Conservation (phyloP, 2,329 filamentous ascomycete species). For the Arthrobotrys megalospora region DNA sequence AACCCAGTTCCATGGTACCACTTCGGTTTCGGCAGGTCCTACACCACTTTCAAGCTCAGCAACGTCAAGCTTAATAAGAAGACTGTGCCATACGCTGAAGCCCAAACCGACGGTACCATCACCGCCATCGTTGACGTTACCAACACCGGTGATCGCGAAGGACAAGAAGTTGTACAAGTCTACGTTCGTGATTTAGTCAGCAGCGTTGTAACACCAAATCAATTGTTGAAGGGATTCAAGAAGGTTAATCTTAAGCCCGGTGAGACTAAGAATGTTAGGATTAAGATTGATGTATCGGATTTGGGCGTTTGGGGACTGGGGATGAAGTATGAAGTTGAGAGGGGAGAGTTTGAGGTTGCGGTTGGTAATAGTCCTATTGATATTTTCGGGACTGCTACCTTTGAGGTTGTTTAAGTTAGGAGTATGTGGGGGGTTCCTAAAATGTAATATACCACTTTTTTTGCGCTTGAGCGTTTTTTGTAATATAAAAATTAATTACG, state of each 20-base stretch:
- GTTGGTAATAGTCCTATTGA: slow-evolving; percentile 71
- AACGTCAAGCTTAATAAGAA: slow-evolving; percentile 71
- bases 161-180: slow-evolving; percentile 78
- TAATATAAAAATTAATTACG: slow-evolving; percentile 40
- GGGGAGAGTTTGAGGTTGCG: slow-evolving; percentile 76
- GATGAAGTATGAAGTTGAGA: slow-evolving; percentile 82
- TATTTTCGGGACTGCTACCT: slow-evolving; percentile 46
- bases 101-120: slow-evolving; percentile 70
- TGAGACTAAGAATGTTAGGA: slow-evolving; percentile 72
- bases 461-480: slow-evolving; percentile 14
- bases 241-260: slow-evolving; percentile 76
- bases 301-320: slow-evolving; percentile 73
- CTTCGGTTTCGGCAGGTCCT: slow-evolving; percentile 78
- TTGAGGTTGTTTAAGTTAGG: slow-evolving; percentile 39
- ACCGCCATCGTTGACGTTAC: slow-evolving; percentile 75
- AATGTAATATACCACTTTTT: slow-evolving; percentile 54
- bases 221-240: slow-evolving; percentile 77
- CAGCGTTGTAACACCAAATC: slow-evolving; percentile 77
- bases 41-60: slow-evolving; percentile 76
- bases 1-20: slow-evolving; percentile 75
- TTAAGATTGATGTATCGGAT: slow-evolving; percentile 71
- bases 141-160: slow-evolving; percentile 73
- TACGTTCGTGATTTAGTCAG: slow-evolving; percentile 77
- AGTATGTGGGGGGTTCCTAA: neutral
- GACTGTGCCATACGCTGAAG: slow-evolving; percentile 29